Evolutionary conservation across 208 protist genomes (phyloP).

Genomic region (Leishmania lainsoni): DNA sequence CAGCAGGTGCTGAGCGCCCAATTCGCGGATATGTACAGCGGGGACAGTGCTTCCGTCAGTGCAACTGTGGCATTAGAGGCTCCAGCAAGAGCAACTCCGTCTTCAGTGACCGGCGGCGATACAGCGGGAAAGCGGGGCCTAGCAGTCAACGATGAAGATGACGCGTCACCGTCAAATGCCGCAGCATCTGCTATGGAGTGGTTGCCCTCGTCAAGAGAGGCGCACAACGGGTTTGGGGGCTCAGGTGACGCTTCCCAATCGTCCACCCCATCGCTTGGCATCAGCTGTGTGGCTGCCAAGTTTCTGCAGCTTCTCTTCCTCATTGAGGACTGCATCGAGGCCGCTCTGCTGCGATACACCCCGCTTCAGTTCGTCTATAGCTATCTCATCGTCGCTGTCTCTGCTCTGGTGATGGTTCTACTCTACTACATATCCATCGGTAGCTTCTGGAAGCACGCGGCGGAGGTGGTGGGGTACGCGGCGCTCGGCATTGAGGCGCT

Average conservation of each 20-base stretch:
- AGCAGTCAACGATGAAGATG: neutral
- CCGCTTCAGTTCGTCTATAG: conserved; percentile 32
- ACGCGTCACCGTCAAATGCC: neutral
- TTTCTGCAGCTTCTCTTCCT: conserved; percentile 30
- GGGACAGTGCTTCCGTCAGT: neutral
- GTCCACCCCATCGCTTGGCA: neutral
- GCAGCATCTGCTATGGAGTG: neutral
- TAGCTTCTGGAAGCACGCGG: conserved; percentile 9
- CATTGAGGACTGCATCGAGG: conserved; percentile 40
- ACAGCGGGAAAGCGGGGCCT: neutral
- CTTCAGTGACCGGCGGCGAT: neutral
- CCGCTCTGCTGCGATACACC: conserved; percentile 27
- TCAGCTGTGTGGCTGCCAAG: neutral
- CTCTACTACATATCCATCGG: conserved; percentile 39
- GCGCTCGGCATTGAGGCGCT: conserved; percentile 68
- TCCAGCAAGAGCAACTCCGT: neutral
- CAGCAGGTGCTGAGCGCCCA: conserved; percentile 15
- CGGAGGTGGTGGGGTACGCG: conserved; percentile 60
- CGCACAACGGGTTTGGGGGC: neutral
- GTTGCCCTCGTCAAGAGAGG: neutral
- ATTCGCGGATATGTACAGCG: conserved; percentile 11
- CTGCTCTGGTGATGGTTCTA: conserved; percentile 29
- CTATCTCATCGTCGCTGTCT: conserved; percentile 21
- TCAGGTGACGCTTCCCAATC: neutral
- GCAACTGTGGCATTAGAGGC: neutral